Conservation (phyloP, 1,284 basidiomycete species). For the Apiotrichum sp. region DNA sequence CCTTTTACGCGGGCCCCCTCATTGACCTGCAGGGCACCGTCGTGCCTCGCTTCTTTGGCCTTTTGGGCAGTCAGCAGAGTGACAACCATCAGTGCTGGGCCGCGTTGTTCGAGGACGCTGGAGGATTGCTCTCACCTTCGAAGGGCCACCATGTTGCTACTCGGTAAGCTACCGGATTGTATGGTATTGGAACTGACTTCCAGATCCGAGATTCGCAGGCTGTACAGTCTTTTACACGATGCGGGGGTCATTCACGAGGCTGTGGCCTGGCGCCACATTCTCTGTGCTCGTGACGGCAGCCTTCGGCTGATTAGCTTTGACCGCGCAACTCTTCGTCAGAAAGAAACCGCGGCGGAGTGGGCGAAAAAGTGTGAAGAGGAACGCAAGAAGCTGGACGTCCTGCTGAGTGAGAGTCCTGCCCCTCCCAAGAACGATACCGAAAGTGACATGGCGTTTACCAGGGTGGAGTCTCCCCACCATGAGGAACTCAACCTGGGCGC, state of each 20-base stretch:
- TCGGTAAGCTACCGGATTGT: too few species aligned
- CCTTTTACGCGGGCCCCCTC: constrained; percentile 1
- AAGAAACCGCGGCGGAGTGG: constrained; percentile 2
- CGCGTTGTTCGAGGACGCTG: constrained; percentile 10
- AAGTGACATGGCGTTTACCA: too few species aligned
- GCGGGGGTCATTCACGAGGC: constrained; percentile 9
- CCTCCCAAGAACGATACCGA: too few species aligned
- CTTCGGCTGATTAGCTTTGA: constrained; percentile 7
- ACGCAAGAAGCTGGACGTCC: not conserved
- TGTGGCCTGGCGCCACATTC: constrained; percentile 12
- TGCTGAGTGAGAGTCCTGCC: not conserved
- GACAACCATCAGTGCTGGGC: constrained; percentile 6
- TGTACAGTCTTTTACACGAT: constrained; percentile 7
- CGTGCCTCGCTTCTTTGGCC: constrained; percentile 6
- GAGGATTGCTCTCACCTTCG: not conserved
- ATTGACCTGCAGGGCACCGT: constrained; percentile 4
- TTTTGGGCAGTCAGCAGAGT: constrained; percentile 7
- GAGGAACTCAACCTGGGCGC: too few species aligned
- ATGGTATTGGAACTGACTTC: not conserved
- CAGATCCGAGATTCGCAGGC: constrained; percentile 1
- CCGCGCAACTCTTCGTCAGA: not conserved
- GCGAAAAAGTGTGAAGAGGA: not conserved
- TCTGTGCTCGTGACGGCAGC: not conserved
- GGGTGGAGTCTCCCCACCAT: too few species aligned
- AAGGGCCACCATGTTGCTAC: too few species aligned